phyloP scores from a whole-genome alignment of 2,329 filamentous ascomycete genomes.

The Mollisiaceae sp. region DNA sequence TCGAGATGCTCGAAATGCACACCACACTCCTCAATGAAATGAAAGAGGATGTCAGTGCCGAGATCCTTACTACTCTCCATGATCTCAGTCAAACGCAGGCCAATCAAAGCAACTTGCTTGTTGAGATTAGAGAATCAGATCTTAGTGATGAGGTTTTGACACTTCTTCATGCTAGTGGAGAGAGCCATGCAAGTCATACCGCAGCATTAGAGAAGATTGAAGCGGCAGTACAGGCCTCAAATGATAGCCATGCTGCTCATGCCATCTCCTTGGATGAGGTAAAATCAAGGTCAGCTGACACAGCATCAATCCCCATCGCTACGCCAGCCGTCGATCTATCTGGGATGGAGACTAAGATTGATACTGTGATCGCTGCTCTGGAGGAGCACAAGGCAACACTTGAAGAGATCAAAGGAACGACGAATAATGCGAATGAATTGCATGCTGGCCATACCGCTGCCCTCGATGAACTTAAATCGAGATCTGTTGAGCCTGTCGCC shows the following conservation, averaged over 20 bases:
- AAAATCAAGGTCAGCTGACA: slow-evolving; percentile 28
- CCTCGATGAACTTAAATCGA: slow-evolving; percentile 14
- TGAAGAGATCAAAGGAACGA: slow-evolving; percentile 5
- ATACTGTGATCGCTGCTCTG: slow-evolving; percentile 6
- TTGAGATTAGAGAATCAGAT: slow-evolving; percentile 38
- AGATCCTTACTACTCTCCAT: slow-evolving; percentile 41
- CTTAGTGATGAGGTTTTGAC: slow-evolving; percentile 42
- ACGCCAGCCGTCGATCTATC: slow-evolving; percentile 1
- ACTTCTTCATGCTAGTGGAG: slow-evolving; percentile 36
- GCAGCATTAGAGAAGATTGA: slow-evolving; percentile 29
- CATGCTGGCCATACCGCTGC: slow-evolving; percentile 11
- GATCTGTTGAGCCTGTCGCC: slow-evolving; percentile 12
- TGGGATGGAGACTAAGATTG: slow-evolving; percentile 13
- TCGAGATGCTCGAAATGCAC: slow-evolving; percentile 33
- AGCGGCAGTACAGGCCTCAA: slow-evolving; percentile 26
- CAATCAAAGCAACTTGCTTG: slow-evolving; percentile 30
- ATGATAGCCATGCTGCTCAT: slow-evolving; percentile 29
- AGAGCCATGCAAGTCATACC: slow-evolving; percentile 31
- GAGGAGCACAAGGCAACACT: slow-evolving; percentile 15
- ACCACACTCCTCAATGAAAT: slow-evolving; percentile 37
- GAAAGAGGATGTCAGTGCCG: slow-evolving; percentile 41
- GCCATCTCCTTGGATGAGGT: slow-evolving; percentile 29
- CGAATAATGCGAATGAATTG: slow-evolving; percentile 3
- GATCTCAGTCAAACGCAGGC: slow-evolving; percentile 33
- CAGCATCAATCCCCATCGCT: neutral